Conservation (phyloP, 768 basidiomycete genomes). For the Pisolithus microcarpus region DNA sequence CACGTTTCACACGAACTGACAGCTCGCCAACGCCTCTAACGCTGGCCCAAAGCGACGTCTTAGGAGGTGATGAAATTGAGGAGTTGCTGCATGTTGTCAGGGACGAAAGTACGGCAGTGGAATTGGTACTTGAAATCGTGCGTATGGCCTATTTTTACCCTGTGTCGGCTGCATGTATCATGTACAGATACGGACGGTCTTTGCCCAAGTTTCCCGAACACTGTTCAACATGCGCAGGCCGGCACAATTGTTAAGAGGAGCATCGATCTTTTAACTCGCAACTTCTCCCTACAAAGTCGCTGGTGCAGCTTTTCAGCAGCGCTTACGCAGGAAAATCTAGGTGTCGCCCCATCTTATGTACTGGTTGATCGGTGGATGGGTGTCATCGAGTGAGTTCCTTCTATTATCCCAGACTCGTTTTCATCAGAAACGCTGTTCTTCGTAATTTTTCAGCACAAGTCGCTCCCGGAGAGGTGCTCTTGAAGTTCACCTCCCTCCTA, state of each 20-base stretch:
- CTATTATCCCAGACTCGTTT: neutral
- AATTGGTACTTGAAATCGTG: conserved; percentile 46
- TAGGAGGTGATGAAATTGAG: conserved; percentile 13
- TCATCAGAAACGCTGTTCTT: neutral
- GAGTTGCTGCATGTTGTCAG: too few relatives aligned
- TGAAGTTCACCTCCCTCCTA: conserved; percentile 34
- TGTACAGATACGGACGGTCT: conserved; percentile 21
- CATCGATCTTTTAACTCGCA: conserved; percentile 19
- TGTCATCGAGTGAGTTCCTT: conserved; percentile 41
- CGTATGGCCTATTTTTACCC: conserved; percentile 11
- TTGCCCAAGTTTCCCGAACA: conserved; percentile 20
- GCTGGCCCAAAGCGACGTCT: conserved; percentile 23
- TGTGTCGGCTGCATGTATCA: neutral
- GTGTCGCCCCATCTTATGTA: conserved; percentile 47
- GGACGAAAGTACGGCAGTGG: conserved; percentile 40
- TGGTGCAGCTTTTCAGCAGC: too few relatives aligned
- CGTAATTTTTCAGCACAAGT: conserved; percentile 27
- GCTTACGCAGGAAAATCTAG: conserved; percentile 14
- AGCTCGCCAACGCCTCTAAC: conserved; percentile 41
- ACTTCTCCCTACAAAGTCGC: conserved; percentile 9
- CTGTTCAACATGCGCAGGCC: conserved; percentile 13
- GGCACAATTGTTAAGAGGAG: conserved; percentile 17
- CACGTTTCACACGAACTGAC: conserved; percentile 8
- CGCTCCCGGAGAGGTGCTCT: conserved; percentile 36
- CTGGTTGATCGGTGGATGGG: conserved; percentile 62